Evolutionary conservation across 352 stramenopile species (phyloP), one percentile per base, ranked within the genome.

Genomic region (Pelagophyceae sp.): DNA sequence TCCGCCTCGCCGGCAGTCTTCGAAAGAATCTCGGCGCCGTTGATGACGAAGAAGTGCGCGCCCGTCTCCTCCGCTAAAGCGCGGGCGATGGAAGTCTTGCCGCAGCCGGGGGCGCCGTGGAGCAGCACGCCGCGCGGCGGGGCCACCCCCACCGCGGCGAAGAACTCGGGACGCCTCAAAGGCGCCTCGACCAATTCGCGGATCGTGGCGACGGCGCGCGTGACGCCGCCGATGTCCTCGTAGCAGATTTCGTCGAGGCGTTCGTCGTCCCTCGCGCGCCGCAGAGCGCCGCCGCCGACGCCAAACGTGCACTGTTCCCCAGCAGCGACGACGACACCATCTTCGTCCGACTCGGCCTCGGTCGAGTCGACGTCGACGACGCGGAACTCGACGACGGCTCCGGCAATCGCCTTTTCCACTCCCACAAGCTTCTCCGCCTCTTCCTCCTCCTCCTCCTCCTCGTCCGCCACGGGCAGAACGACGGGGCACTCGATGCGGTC

Each of bases 121-220:
- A 99, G 81, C 0, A 99, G 87, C 35, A 98, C 87, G 61, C 95
- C 95, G 75, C 95, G 94, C 37, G 95, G 95, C 72, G 95, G 91
- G 27, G 94, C 94, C 69, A 98, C 88, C 2, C 95, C 95, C 64
- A 98, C 91, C 38, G 90, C 90, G 40, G 84, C 84, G 86, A 98
- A 98, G 37, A 95, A 80, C 81, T 97, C 90, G 0, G 94, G 93
- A 72, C 97, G 94, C 37, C 88, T 85, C 29, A 98, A 84, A 3
- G 95, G 93, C 75, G 98, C 90, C 82, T 99, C 95, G 29, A 98
- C 91, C 74, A 98, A 87, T 85, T 99, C 93, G 20, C 94, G 86
- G 76, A 99, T 94, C 20, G 90, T 89, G 23, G 89, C 91, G 72
- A 99, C 88, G 82, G 98, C 92, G 50, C 91, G 89, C n/a, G 89